phyloP scores from a whole-genome alignment of 495 filamentous ascomycete species.

The Penicillium arizonense region DNA sequence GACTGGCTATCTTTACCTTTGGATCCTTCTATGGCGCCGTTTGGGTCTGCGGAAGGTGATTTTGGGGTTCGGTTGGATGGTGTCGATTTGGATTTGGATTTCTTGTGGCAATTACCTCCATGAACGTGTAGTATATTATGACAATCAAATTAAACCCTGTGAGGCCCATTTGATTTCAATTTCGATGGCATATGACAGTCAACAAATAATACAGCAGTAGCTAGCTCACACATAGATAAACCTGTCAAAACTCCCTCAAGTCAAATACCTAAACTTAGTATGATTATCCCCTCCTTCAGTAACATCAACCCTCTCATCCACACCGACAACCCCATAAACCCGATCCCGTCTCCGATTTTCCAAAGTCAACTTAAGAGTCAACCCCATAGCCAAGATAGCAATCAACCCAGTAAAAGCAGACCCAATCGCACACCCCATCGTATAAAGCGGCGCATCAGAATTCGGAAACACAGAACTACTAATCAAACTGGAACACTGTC shows the following conservation, averaged over 20 bases:
- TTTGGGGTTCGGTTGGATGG: conserved; percentile 13
- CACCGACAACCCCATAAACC: conserved; percentile 23
- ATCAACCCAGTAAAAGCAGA: conserved; percentile 30
- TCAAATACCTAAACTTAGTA: conserved; percentile 26
- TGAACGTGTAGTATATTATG: not conserved
- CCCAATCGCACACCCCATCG: conserved; percentile 26
- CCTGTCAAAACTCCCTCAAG: conserved; percentile 2
- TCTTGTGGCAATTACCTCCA: conserved; percentile 34
- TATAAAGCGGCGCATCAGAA: conserved; percentile 25
- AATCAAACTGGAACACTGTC: conserved; percentile 30
- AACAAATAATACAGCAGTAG: too few relatives aligned
- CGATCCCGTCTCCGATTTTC: conserved; percentile 31
- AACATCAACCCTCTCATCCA: conserved; percentile 25
- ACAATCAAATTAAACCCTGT: too few relatives aligned
- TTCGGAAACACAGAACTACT: conserved; percentile 28
- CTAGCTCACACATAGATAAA: too few relatives aligned
- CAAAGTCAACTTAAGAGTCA: conserved; percentile 21
- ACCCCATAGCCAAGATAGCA: conserved; percentile 22
- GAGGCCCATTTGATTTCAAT: not conserved
- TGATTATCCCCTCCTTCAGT: conserved; percentile 25
- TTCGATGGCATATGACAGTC: too few relatives aligned
- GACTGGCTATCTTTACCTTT: conserved; percentile 38
- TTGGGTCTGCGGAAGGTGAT: conserved; percentile 16
- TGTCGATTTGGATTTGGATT: conserved; percentile 26
- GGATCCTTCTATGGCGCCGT: conserved; percentile 37